A percentile compares a stretch with the other conserved stretches of the same genome.
Evolutionary conservation across 768 basidiomycete genomes (phyloP).

Genomic region (Boletus huronensis): DNA sequence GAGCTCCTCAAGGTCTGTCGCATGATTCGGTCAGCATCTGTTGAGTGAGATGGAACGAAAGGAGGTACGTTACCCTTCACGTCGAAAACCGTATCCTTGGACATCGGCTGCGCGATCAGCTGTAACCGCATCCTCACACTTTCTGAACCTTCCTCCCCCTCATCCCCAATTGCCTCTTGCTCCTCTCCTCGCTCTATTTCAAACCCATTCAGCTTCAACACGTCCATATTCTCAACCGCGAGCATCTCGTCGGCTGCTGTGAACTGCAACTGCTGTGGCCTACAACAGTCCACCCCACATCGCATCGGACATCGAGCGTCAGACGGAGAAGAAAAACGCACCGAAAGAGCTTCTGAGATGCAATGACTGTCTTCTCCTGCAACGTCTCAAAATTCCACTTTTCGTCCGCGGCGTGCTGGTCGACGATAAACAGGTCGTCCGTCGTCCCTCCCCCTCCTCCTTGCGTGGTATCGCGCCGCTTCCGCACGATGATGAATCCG

Average conservation of each 20-base stretch:
- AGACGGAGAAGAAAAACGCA: slow-evolving; percentile 33
- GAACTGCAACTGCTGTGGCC: slow-evolving; percentile 74
- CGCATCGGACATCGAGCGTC: not conserved
- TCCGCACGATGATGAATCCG: slow-evolving; percentile 87
- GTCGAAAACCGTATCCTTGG: slow-evolving; percentile 88
- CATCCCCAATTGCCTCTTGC: not conserved
- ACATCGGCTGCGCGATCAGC: slow-evolving; percentile 81
- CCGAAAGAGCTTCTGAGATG: slow-evolving; percentile 82
- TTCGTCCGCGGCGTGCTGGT: slow-evolving; percentile 97
- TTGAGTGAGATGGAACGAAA: not conserved
- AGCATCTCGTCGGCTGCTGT: slow-evolving; percentile 88
- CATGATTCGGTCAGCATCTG: not conserved
- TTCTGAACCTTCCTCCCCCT: not conserved
- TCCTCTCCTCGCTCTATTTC: slow-evolving; percentile 64
- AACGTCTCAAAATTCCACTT: slow-evolving; percentile 98
- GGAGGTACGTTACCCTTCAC: slow-evolving; percentile 59
- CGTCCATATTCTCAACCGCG: slow-evolving; percentile 81
- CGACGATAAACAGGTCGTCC: slow-evolving; percentile 95
- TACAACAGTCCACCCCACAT: slow-evolving; percentile 28
- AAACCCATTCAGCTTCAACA: slow-evolving; percentile 85
- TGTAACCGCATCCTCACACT: slow-evolving; percentile 41
- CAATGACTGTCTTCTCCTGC: slow-evolving; percentile 85
- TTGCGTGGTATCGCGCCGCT: slow-evolving; percentile 35
- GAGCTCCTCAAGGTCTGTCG: slow-evolving; percentile 86
- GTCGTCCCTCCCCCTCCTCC: slow-evolving; percentile 21